Conservation (phyloP, 1,284 basidiomycete species). For the Ganoderma leucocontextum region DNA sequence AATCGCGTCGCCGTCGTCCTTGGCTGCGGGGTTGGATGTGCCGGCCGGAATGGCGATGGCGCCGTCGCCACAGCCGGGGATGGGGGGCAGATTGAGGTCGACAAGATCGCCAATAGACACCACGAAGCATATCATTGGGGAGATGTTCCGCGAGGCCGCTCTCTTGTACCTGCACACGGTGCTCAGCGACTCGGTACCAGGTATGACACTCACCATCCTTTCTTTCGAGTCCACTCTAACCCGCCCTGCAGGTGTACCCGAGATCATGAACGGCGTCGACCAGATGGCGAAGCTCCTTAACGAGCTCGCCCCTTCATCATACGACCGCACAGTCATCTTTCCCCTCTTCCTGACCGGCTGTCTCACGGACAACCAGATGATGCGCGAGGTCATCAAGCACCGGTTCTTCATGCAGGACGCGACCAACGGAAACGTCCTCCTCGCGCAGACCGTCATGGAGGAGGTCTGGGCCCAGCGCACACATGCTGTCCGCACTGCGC, state of each 20-base stretch:
- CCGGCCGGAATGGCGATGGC: constrained; percentile 31
- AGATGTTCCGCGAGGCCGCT: constrained; percentile 74
- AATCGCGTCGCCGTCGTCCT: constrained; percentile 12
- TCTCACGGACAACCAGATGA: constrained; percentile 69
- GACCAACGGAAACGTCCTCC: constrained; percentile 68
- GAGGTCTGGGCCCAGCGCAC: constrained; percentile 69
- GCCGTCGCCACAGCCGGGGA: constrained; percentile 35
- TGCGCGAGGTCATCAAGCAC: constrained; percentile 66
- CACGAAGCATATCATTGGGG: constrained; percentile 49
- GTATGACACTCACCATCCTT: constrained; percentile 46
- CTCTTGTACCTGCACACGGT: constrained; percentile 77
- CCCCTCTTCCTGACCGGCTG: constrained; percentile 77
- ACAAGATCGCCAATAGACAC: constrained; percentile 33
- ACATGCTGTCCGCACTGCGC: constrained; percentile 18
- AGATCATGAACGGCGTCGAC: constrained; percentile 67
- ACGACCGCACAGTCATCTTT: constrained; percentile 74
- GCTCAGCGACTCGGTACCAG: constrained; percentile 69
- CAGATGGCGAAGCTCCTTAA: constrained; percentile 60
- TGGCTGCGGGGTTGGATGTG: constrained; percentile 25
- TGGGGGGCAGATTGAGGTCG: constrained; percentile 50
- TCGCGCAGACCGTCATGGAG: constrained; percentile 54
- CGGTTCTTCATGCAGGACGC: constrained; percentile 63
- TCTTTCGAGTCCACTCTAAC: constrained; percentile 20
- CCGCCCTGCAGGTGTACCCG: constrained; percentile 66
- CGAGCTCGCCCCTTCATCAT: constrained; percentile 60